Conservation (phyloP, 2,329 filamentous ascomycete genomes). For the Verticillium zaregamsianum region DNA sequence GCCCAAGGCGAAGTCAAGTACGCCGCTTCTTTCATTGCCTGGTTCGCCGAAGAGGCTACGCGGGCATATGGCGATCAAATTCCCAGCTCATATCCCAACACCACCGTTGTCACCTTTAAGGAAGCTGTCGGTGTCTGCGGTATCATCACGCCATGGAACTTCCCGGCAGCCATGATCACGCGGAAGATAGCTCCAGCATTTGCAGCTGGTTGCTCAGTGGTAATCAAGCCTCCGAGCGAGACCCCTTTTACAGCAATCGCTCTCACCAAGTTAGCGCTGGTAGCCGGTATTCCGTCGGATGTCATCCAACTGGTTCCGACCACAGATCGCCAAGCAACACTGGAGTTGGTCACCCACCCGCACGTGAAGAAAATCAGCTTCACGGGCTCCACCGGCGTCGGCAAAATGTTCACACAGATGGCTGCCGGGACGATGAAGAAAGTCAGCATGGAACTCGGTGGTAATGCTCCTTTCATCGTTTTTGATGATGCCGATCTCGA, state of each 20-base stretch:
- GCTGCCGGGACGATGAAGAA: conserved; percentile 67
- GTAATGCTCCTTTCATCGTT: conserved; percentile 73
- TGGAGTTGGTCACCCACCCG: conserved; percentile 22
- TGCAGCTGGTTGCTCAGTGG: conserved; percentile 67
- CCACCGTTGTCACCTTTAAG: conserved; percentile 58
- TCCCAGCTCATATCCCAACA: conserved; percentile 51
- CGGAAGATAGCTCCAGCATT: conserved; percentile 45
- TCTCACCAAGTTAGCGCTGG: conserved; percentile 57
- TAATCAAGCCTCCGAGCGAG: conserved; percentile 67
- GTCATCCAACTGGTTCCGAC: conserved; percentile 42
- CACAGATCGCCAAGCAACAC: conserved; percentile 13
- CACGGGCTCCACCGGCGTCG: conserved; percentile 55
- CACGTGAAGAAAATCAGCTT: conserved; percentile 67
- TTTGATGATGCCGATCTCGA: conserved; percentile 74
- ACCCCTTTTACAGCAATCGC: conserved; percentile 67
- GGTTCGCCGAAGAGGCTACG: conserved; percentile 60
- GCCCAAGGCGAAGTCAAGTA: conserved; percentile 56
- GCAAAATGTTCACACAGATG: conserved; percentile 61
- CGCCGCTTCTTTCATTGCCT: conserved; percentile 56
- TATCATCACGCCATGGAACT: conserved; percentile 65
- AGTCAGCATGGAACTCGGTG: conserved; percentile 68
- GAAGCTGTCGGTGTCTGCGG: conserved; percentile 66
- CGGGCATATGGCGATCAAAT: conserved; percentile 58
- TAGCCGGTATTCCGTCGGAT: conserved; percentile 64
- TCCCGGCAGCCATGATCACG: conserved; percentile 49